These are phyloP conservation scores for peach (Prunus persica) DNA, from an alignment of 306 rosid genomes.

Conservation along the genomic window Prunus_persica_NCBIv2 NC_034014.1:25244001-25244500, in stretches of 20 bases:
- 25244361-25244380: too few relatives aligned
- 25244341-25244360: too few relatives aligned
- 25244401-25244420: too few relatives aligned
- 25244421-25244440: too few relatives aligned
- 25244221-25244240: not conserved
- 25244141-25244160: not conserved
- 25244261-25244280: not conserved
- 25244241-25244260: not conserved
- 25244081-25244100: too few relatives aligned
- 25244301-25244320: not conserved
- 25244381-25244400: too few relatives aligned
- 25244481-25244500: too few relatives aligned
- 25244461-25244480: too few relatives aligned
- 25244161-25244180: not conserved
- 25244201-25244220: not conserved
- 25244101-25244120: not conserved
- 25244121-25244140: conserved; percentile 13
- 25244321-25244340: not conserved
- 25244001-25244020: not conserved
- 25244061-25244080: not conserved
- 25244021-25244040: not conserved
- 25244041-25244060: not conserved
- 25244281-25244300: not conserved
- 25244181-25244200: not conserved
- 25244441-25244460: too few relatives aligned